Base-by-base conservation (phyloP, 345 rosid species). In the Cochlearia excelsa region DNA sequence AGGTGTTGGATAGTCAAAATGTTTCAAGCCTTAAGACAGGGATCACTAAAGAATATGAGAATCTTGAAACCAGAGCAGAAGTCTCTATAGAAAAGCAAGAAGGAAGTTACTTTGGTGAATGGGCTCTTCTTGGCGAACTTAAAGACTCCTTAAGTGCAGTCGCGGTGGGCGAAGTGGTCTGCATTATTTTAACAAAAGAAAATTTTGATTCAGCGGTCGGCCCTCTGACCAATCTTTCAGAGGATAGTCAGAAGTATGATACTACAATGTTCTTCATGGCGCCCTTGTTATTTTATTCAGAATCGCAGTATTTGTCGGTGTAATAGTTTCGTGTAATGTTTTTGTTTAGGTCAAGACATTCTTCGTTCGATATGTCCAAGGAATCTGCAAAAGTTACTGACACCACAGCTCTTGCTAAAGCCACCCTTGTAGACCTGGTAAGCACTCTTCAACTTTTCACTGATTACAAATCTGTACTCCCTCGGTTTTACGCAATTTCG, bases 101-200 rank as follows among this genome's bases (percentile, higher is more conserved):
- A 70, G 99, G 94, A 61, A 80, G 85, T 70, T 87, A 87, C 80
- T 93, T 93, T 70, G 94, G 99, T 65, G 99, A 93, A 74, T 93
- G 99, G 99, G 75, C 80, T 45, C 89, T 93, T 66, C 87, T 93
- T 37, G 97, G 94, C 4, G 94, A 93, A 75, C 61, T 75, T 51
- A 80, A 85, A 66, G 83, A 84, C 59, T 74, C 91, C 26, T 40
- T 89, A 57, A 85, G 75, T 63, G 99, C 86, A 47, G 85, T 93
- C 47, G 97, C 99, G 34, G 74, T 85, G 60, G 95, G 89, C 31
- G 82, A 89, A 61, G 91, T 88, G 69, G 69, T 77, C 7, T 93
- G 99, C 78, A 77, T 87, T 56, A 44, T 93, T 64, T 77, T 93
- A 72, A 81, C 88, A 2, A 93, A 85, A 82, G 97, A 89, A 71